Evolutionary conservation across 805 yeast species (phyloP).

Genomic region (Candida loeiensis): DNA sequence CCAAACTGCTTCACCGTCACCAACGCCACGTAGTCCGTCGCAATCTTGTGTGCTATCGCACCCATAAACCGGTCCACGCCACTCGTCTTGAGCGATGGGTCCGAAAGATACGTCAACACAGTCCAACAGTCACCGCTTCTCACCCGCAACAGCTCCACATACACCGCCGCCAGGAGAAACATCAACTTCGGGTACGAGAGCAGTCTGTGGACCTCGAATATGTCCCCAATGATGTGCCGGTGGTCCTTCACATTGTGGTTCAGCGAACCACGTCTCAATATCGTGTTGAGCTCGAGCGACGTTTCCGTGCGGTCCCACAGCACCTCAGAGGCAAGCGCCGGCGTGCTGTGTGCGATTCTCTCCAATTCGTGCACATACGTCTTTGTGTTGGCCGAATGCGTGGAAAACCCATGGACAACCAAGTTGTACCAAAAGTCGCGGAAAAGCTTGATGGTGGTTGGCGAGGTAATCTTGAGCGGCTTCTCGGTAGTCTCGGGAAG

Average conservation of each 20-base stretch:
- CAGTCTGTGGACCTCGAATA: conserved; percentile 48
- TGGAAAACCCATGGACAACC: conserved; percentile 85
- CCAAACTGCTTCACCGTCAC: conserved; percentile 56
- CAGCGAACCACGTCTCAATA: conserved; percentile 84
- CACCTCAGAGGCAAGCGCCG: conserved; percentile 26
- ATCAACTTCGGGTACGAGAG: conserved; percentile 74
- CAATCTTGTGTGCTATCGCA: conserved; percentile 56
- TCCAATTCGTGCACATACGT: conserved; percentile 48
- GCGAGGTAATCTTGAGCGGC: conserved; percentile 45
- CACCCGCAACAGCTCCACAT: conserved; percentile 77
- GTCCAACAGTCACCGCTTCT: conserved; percentile 78
- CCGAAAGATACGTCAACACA: conserved; percentile 76
- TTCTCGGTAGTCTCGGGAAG: conserved; percentile 51
- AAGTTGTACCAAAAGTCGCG: conserved; percentile 93
- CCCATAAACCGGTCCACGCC: conserved; percentile 69
- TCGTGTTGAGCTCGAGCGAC: conserved; percentile 86
- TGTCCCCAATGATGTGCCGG: conserved; percentile 52
- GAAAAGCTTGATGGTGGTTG: conserved; percentile 55
- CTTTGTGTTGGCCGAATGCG: conserved; percentile 50
- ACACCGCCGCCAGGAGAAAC: conserved; percentile 79
- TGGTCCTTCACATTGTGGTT: conserved; percentile 76
- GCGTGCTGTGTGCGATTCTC: conserved; percentile 75
- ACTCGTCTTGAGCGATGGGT: conserved; percentile 69
- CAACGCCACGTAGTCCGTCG: conserved; percentile 51
- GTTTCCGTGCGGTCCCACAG: conserved; percentile 74